Percentiles rank a stretch among this genome's conserved stretches.
phyloP scores from a whole-genome alignment of 2,329 filamentous ascomycete species.

The Penicillium sp. region DNA sequence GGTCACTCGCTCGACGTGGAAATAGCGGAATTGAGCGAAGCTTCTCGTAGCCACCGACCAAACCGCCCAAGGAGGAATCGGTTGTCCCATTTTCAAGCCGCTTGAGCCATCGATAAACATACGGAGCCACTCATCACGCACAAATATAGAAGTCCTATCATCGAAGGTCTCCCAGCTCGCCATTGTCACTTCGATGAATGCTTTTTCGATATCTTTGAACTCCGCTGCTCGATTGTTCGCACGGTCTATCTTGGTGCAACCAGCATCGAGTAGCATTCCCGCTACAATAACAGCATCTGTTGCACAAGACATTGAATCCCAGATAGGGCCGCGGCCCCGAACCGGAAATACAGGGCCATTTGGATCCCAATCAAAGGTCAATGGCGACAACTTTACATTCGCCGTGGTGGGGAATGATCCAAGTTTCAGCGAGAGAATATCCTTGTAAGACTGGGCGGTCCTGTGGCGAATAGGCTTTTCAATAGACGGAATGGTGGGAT shows the following conservation, averaged over 20 bases:
- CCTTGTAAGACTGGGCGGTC: conserved; percentile 12
- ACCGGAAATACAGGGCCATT: conserved; percentile 23
- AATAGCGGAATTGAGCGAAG: conserved; percentile 31
- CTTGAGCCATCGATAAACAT: conserved; percentile 7
- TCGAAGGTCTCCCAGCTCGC: conserved; percentile 31
- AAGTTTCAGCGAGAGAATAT: conserved; percentile 21
- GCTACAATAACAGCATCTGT: conserved; percentile 37
- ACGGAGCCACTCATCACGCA: conserved; percentile 22
- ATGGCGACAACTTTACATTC: conserved; percentile 17
- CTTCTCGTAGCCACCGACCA: conserved; percentile 27
- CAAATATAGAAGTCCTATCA: conserved; percentile 4
- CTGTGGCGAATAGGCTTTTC: conserved; percentile 6
- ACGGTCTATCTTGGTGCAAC: conserved; percentile 35
- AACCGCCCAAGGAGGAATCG: conserved; percentile 16
- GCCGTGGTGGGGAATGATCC: conserved; percentile 14
- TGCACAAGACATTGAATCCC: conserved; percentile 21
- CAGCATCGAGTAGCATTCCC: conserved; percentile 37
- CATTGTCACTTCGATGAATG: conserved; percentile 30
- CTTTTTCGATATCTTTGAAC: conserved; percentile 20
- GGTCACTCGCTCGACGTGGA: conserved; percentile 10
- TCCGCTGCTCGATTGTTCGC: conserved; percentile 11
- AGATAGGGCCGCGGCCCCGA: conserved; percentile 35
- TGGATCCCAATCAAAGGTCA: conserved; percentile 17
- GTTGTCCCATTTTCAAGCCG: conserved; percentile 9
- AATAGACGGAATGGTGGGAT: conserved; percentile 21